Evolutionary conservation across 441 rosid species (phyloP).

Genomic region (Manihot esculenta): DNA sequence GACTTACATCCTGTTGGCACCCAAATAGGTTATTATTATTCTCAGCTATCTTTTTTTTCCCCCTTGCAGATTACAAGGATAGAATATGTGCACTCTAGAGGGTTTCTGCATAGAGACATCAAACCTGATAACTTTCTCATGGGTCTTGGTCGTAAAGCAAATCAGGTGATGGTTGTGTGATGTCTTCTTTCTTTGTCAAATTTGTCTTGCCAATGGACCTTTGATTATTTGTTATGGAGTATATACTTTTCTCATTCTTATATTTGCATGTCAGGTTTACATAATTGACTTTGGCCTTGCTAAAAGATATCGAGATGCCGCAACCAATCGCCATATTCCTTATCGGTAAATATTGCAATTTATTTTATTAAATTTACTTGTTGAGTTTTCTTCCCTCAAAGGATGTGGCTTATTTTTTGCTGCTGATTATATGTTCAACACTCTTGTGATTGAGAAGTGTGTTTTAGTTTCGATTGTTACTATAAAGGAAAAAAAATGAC

Average conservation of each 20-base stretch:
- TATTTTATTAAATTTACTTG: not conserved
- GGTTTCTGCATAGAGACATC: slow-evolving; percentile 88
- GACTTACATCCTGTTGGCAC: not conserved
- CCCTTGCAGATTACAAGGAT: slow-evolving; percentile 69
- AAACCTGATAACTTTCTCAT: slow-evolving; percentile 96
- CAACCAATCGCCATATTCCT: slow-evolving; percentile 58
- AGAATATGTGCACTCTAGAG: slow-evolving; percentile 84
- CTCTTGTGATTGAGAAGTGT: not conserved
- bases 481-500: not conserved
- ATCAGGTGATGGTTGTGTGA: slow-evolving; percentile 33
- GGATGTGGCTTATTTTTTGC: not conserved
- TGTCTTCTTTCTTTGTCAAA: too few relatives aligned
- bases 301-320: slow-evolving; percentile 56
- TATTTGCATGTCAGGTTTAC: slow-evolving; percentile 35
- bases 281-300: slow-evolving; percentile 68
- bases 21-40: not conserved
- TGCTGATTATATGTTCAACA: not conserved
- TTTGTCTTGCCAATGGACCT: too few relatives aligned
- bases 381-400: not conserved
- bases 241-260: too few relatives aligned
- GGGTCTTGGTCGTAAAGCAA: slow-evolving; percentile 94
- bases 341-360: slow-evolving; percentile 40
- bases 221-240: too few relatives aligned
- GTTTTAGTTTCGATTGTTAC: not conserved
- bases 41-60: not conserved